phyloP scores from a whole-genome alignment of 208 protist species.

The Trypanosomatidae sp. region DNA sequence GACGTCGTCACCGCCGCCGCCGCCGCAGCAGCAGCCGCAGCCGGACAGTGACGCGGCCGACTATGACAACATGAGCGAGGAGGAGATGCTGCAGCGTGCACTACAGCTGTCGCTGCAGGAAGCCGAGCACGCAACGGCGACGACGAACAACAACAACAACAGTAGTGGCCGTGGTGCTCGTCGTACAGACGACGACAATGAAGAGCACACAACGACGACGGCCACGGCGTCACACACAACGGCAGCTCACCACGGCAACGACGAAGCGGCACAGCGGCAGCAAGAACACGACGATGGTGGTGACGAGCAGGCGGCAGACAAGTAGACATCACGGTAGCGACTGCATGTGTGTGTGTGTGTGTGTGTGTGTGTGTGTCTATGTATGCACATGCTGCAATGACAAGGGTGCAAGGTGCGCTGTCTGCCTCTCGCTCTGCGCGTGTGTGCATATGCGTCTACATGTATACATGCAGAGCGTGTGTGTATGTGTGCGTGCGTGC shows the following conservation, averaged over 20 bases:
- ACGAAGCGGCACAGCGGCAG: too few relatives aligned
- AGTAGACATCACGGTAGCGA: neutral
- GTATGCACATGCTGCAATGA: too few relatives aligned
- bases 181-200: slow-evolving; percentile 17
- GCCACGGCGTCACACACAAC: slow-evolving; percentile 6
- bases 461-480: too few relatives aligned
- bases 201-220: slow-evolving; percentile 16
- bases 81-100: slow-evolving; percentile 71
- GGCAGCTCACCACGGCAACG: too few relatives aligned
- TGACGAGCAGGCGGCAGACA: neutral
- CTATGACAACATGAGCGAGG: slow-evolving; percentile 62
- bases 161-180: slow-evolving; percentile 17
- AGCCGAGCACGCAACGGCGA: neutral
- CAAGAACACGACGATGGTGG: neutral
- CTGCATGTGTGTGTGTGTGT: too few relatives aligned
- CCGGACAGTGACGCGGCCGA: slow-evolving; percentile 7
- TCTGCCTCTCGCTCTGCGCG: too few relatives aligned
- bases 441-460: too few relatives aligned
- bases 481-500: too few relatives aligned
- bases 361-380: too few relatives aligned
- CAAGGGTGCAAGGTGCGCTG: too few relatives aligned
- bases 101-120: slow-evolving; percentile 74
- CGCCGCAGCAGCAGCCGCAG: neutral
- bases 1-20: neutral
- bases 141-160: slow-evolving; percentile 2